Conservation (phyloP, 352 stramenopile species). For the Phytophthora aleatoria region DNA sequence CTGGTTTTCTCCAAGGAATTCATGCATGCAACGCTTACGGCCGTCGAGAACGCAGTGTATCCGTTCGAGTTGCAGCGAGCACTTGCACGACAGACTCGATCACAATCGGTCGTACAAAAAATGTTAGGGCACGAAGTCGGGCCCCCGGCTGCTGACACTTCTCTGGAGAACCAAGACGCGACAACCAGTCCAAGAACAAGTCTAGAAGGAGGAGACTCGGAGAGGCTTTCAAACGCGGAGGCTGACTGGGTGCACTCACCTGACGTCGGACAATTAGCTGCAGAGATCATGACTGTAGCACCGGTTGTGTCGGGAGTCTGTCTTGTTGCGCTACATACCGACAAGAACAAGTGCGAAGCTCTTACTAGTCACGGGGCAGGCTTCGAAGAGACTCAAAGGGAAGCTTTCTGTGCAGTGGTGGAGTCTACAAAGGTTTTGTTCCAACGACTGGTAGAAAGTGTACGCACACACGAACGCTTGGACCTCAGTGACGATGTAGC, state of each 20-base stretch:
- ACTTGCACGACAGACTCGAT: slow-evolving; percentile 27
- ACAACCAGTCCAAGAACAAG: not conserved
- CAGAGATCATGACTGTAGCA: slow-evolving; percentile 31
- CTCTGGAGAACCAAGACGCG: slow-evolving; percentile 11
- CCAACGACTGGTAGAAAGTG: slow-evolving; percentile 44
- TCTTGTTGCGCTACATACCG: slow-evolving; percentile 52
- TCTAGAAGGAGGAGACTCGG: slow-evolving; percentile 4
- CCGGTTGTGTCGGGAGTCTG: slow-evolving; percentile 43
- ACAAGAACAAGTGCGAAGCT: slow-evolving; percentile 44
- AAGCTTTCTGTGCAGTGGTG: slow-evolving; percentile 22
- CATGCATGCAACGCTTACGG: slow-evolving; percentile 54
- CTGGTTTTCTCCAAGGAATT: slow-evolving; percentile 56
- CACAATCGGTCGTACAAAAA: slow-evolving; percentile 42
- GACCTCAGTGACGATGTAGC: slow-evolving; percentile 46
- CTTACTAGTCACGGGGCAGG: slow-evolving; percentile 29
- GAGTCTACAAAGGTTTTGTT: slow-evolving; percentile 31
- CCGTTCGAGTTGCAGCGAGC: slow-evolving; percentile 62
- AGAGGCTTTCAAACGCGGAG: slow-evolving; percentile 22
- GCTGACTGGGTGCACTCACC: slow-evolving; percentile 42
- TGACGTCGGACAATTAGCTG: slow-evolving; percentile 38
- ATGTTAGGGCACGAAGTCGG: slow-evolving; percentile 43
- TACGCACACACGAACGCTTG: slow-evolving; percentile 35
- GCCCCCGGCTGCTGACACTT: slow-evolving; percentile 11
- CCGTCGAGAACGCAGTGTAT: slow-evolving; percentile 73
- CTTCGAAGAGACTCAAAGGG: slow-evolving; percentile 8